A percentile compares a stretch with the other conserved stretches of the same genome.
These are phyloP conservation scores for Cladosporium austrohemisphaericum DNA, from an alignment of 2,329 filamentous ascomycete genomes.

Conservation along the genomic window DNA sequence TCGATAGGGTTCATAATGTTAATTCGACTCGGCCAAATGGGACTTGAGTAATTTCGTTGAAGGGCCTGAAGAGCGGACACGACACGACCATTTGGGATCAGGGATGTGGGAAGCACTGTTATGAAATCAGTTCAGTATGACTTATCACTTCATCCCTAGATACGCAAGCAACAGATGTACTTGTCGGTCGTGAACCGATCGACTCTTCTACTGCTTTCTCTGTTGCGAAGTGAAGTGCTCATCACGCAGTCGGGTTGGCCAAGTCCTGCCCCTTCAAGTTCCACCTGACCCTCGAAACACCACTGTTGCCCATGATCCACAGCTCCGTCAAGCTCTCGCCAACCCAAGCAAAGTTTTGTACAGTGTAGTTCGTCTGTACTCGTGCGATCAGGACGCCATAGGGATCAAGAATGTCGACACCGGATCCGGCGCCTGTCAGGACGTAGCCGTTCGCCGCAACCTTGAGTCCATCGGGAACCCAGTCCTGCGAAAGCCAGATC, in stretches of 20 bases:
- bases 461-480: conserved; percentile 43
- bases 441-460: conserved; percentile 41
- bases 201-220: too few relatives aligned
- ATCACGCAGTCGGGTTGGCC: conserved; percentile 9
- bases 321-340: conserved; percentile 38
- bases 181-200: too few relatives aligned
- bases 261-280: conserved; percentile 34
- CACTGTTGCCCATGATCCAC: conserved; percentile 41
- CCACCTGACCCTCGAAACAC: conserved; percentile 39
- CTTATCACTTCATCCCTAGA: too few relatives aligned
- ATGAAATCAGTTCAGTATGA: too few relatives aligned
- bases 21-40: too few relatives aligned
- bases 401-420: conserved; percentile 41
- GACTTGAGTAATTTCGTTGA: too few relatives aligned
- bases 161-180: too few relatives aligned
- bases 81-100: too few relatives aligned
- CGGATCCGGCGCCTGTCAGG: conserved; percentile 37
- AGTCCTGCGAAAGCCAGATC: conserved; percentile 39
- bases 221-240: not conserved
- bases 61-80: too few relatives aligned
- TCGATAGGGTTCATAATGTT: too few relatives aligned
- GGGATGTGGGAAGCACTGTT: too few relatives aligned
- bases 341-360: conserved; percentile 45
- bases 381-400: conserved; percentile 37
- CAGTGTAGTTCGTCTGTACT: conserved; percentile 44